These are phyloP conservation scores for Colletotrichum liaoningense DNA, from an alignment of 2,329 filamentous ascomycete genomes.

Conservation along the genomic window DNA sequence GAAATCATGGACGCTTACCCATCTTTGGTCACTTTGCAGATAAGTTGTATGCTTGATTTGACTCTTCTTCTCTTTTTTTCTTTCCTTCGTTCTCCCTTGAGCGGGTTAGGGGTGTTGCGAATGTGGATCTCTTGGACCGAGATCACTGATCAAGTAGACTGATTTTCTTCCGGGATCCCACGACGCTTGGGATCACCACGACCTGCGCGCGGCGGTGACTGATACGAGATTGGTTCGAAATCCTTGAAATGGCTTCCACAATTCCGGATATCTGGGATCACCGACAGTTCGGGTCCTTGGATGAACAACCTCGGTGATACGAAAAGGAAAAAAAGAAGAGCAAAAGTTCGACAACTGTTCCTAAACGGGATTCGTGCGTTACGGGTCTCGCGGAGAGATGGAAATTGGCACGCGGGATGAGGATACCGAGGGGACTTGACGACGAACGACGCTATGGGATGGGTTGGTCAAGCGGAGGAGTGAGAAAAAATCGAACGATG, in stretches of 20 bases:
- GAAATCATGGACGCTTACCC: slow-evolving; percentile 33
- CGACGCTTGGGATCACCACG: background rate
- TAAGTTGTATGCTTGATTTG: background rate
- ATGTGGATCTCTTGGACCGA: background rate
- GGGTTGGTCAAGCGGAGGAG: background rate
- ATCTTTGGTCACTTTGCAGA: slow-evolving; percentile 12
- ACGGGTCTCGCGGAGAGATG: slow-evolving; percentile 23
- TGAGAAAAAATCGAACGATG: slow-evolving; percentile 23
- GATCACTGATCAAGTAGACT: background rate
- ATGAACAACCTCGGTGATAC: slow-evolving; percentile 1
- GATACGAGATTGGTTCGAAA: slow-evolving; percentile 1
- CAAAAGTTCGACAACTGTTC: background rate
- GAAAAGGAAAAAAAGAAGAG: background rate
- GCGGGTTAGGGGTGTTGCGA: background rate
- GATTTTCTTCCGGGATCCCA: slow-evolving; percentile 9
- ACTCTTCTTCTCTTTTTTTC: background rate
- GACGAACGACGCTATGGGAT: background rate
- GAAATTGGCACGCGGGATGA: background rate
- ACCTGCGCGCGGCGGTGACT: background rate
- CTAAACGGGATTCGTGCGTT: background rate
- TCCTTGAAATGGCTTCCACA: slow-evolving; percentile 2
- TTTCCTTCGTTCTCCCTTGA: background rate
- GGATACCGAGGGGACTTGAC: background rate
- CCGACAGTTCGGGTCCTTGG: slow-evolving; percentile 1
- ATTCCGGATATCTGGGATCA: slow-evolving; percentile 20